Base-by-base conservation (phyloP, 1,139 yeast genomes). In the Suhomyces choctaworum region DNA sequence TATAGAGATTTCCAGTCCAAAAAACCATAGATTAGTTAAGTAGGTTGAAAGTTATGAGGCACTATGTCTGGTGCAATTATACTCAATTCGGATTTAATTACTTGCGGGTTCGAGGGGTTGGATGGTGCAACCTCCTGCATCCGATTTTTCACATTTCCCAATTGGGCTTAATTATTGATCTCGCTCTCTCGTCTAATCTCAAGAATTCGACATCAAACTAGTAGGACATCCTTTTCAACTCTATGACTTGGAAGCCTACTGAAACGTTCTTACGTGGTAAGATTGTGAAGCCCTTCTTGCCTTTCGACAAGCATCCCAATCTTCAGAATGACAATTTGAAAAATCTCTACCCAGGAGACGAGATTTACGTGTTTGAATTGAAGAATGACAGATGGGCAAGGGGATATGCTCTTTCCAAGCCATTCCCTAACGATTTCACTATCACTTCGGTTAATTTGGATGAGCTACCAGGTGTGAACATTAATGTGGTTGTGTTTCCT, bases 301-400 rank as follows among this genome's bases (percentile, higher is more conserved):
- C 90, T 1, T 61, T 75, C 44, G 80, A 78, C 37, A 69, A 67
- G 39, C 70, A 66, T 45, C 74, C 76, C 9, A 60, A 61, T 23
- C 57, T 70, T 38, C 54, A 48, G 37, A 67, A 66, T 44, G 64
- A 55, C 3, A 54, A 58, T 46, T 75, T 74, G 58, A 66, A 64
- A 43, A 78, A 82, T 50, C 58, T 87, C 36, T 82, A 80, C 52
- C 82, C 88, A 14, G 96, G 96, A 23, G 95, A 88, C 55, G 86
- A 82, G 45, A 80, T 86, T 20, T 86, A 76, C 56, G 66, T 86
- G 22, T 85, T 88, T 52, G 96, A 88, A 57, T 69, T 80, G 20
- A 76, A 75, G 45, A 66, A 66, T 29, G 69, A 70, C 11, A 75
- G 75, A 42, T 87, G 96, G 96, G 89, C 82, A 23, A 72, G 96